Percentiles rank a stretch among this genome's conserved stretches.
These are phyloP conservation scores for Dorcoceras hygrometricum DNA, from an alignment of 257 asterid species.

Conservation along the genomic window DNA sequence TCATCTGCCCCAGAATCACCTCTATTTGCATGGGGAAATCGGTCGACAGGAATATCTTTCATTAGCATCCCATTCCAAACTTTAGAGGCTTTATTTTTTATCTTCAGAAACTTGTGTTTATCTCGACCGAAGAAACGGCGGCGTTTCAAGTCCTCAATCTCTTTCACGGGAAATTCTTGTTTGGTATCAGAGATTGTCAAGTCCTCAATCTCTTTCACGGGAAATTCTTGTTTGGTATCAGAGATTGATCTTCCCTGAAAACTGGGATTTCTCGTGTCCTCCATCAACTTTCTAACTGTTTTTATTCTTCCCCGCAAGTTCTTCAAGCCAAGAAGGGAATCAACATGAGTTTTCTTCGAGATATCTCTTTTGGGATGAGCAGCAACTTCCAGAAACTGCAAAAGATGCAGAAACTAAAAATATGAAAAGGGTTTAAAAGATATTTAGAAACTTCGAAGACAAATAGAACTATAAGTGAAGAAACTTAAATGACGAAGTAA, in stretches of 20 bases:
- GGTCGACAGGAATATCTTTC: constrained; percentile 53
- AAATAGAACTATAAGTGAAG: constrained; percentile 19
- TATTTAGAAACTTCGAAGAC: constrained; percentile 1
- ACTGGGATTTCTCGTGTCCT: constrained; percentile 35
- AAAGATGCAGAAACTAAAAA: constrained; percentile 1
- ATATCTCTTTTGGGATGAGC: constrained; percentile 25
- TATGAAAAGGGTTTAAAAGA: background rate
- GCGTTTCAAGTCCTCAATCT: constrained; percentile 36
- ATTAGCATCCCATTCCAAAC: constrained; percentile 29
- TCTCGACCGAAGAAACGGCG: constrained; percentile 19
- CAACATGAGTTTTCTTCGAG: constrained; percentile 31
- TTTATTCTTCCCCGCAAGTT: constrained; percentile 55
- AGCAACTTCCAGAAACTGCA: constrained; percentile 40
- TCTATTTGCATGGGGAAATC: constrained; percentile 32
- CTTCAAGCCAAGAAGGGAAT: constrained; percentile 37
- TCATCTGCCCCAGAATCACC: constrained; percentile 36
- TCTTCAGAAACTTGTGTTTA: constrained; percentile 25
- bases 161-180: constrained; percentile 20
- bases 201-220: constrained; percentile 33
- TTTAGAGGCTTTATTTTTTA: constrained; percentile 28
- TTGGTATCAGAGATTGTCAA: constrained; percentile 19
- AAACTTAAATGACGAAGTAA: constrained; percentile 23
- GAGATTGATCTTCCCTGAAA: constrained; percentile 14
- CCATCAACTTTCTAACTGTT: constrained; percentile 53
- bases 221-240: constrained; percentile 14